phyloP scores from a whole-genome alignment of 805 yeast genomes.

The Nakazawaea anatomiae region DNA sequence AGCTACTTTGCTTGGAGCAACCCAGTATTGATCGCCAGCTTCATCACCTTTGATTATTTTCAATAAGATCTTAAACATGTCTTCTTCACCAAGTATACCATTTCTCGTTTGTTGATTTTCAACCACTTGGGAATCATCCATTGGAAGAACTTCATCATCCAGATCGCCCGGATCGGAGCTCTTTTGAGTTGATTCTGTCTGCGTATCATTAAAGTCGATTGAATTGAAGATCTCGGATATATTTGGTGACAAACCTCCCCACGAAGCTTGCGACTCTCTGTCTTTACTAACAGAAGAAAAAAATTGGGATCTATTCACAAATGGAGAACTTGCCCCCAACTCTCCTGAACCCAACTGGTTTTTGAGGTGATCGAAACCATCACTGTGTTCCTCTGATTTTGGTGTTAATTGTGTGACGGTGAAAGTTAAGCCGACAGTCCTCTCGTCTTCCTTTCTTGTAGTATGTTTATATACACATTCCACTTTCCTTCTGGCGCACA shows the following conservation, averaged over 20 bases:
- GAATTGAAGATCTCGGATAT: not conserved
- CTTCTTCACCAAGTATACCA: conserved; percentile 19
- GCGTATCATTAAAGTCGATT: not conserved
- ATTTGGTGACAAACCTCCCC: not conserved
- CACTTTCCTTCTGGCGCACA: conserved; percentile 41
- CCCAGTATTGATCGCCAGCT: not conserved
- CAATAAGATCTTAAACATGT: not conserved
- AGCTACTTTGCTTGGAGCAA: not conserved
- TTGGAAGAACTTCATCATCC: conserved; percentile 13
- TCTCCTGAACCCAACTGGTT: too few relatives aligned
- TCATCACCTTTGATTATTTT: conserved; percentile 1
- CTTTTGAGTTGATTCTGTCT: not conserved
- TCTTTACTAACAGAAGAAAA: too few relatives aligned
- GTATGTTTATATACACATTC: conserved; percentile 47
- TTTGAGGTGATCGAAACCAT: too few relatives aligned
- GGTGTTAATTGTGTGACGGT: not conserved
- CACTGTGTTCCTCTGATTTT: not conserved
- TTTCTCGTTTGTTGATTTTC: conserved; percentile 18
- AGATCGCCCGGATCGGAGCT: not conserved
- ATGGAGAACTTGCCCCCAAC: too few relatives aligned
- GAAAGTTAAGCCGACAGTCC: not conserved
- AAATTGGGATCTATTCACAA: too few relatives aligned
- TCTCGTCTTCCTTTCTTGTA: not conserved
- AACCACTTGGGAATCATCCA: conserved; percentile 30
- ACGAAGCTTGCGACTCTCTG: not conserved